Evolutionary conservation across 2,329 filamentous ascomycete genomes (phyloP).

Genomic region (Samsoniella hepiali): DNA sequence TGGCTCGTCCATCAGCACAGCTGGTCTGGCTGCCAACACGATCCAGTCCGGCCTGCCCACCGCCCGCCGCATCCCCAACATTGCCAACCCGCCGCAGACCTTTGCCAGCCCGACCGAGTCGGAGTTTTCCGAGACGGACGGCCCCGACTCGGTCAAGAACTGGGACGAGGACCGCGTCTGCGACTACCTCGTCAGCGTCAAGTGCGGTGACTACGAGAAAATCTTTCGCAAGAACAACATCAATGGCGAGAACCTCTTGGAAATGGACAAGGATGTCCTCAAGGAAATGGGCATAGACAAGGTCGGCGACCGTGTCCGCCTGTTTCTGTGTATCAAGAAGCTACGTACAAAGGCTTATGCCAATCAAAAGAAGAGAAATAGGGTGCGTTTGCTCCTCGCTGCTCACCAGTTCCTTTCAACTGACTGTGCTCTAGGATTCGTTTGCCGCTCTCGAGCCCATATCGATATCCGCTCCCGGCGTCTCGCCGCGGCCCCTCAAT

Average conservation of each 20-base stretch:
- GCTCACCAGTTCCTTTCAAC: not conserved
- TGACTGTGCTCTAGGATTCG: constrained; percentile 61
- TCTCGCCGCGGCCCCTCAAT: constrained; percentile 55
- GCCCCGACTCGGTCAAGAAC: constrained; percentile 70
- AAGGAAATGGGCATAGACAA: constrained; percentile 99
- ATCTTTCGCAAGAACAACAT: constrained; percentile 91
- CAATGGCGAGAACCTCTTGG: constrained; percentile 92
- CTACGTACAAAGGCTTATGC: constrained; percentile 72
- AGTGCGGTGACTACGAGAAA: constrained; percentile 90
- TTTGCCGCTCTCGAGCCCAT: constrained; percentile 68
- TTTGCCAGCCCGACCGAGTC: constrained; percentile 87
- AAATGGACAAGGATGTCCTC: constrained; percentile 93
- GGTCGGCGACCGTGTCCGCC: constrained; percentile 89
- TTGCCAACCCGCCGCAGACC: constrained; percentile 49
- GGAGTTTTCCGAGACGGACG: constrained; percentile 82
- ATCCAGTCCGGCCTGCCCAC: constrained; percentile 50
- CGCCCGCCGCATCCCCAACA: constrained; percentile 49
- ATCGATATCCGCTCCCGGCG: constrained; percentile 40
- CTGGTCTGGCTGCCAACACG: constrained; percentile 43
- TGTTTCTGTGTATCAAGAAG: constrained; percentile 83
- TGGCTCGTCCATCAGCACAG: constrained; percentile 45
- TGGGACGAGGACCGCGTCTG: constrained; percentile 93
- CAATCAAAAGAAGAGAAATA: constrained; percentile 78
- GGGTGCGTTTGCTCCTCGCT: constrained; percentile 54
- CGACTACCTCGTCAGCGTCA: constrained; percentile 86